A percentile compares a stretch with the other conserved stretches of the same genome.
Conservation (phyloP, 257 asterid species). For the Nyctanthes arbortristis region DNA sequence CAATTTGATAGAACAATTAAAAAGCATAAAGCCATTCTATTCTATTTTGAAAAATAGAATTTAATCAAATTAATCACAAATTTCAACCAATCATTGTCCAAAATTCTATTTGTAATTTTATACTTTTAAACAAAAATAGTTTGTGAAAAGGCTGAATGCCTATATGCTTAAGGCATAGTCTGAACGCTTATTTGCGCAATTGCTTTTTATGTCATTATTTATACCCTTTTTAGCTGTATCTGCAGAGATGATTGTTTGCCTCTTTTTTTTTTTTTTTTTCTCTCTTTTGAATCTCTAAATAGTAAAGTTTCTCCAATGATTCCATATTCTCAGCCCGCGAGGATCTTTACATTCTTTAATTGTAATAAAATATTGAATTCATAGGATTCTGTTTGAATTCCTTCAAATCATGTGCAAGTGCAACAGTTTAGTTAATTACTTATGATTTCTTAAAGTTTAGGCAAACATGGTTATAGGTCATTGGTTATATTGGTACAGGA, state of each 20-base stretch:
- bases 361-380: constrained; percentile 31
- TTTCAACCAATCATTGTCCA: no score
- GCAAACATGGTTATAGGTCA: neutral
- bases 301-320: constrained; percentile 16
- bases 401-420: constrained; percentile 29
- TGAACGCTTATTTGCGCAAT: no score
- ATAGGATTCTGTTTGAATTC: constrained; percentile 39
- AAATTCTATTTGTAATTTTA: no score
- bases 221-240: constrained; percentile 50
- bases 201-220: constrained; percentile 32
- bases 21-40: no score
- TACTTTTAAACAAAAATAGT: neutral
- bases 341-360: constrained; percentile 37
- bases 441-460: neutral
- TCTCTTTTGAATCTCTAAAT: constrained; percentile 40
- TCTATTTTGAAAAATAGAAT: no score
- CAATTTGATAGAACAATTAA: no score
- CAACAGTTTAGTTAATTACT: neutral
- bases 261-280: constrained; percentile 14
- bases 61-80: no score
- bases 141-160: no score
- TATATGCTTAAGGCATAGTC: no score
- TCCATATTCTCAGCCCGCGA: constrained; percentile 27
- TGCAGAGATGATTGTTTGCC: constrained; percentile 28
- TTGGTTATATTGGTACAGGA: constrained; percentile 35